These are phyloP conservation scores for Priceomyces carsonii DNA, from an alignment of 805 yeast species.

Conservation along the genomic window DNA sequence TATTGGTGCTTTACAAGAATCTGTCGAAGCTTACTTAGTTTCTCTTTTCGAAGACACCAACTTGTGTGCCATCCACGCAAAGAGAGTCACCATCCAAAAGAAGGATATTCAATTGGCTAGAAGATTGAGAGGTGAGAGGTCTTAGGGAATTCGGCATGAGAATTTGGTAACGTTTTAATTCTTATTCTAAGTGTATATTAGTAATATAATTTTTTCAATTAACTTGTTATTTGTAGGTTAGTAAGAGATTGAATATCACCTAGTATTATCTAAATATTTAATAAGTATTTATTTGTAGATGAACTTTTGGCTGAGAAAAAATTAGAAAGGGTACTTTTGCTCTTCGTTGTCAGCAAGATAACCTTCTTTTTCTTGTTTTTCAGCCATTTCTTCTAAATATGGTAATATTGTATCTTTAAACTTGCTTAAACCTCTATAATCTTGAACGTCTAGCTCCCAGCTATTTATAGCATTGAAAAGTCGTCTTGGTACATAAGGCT, in stretches of 20 bases:
- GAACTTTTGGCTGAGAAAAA: not conserved
- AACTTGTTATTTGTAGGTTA: not conserved
- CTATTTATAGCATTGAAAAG: slow-evolving; percentile 57
- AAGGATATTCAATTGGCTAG: slow-evolving; percentile 52
- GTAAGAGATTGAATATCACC: no score
- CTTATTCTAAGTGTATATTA: slow-evolving; percentile 10
- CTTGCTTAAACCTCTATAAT: slow-evolving; percentile 57
- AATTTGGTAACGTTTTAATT: slow-evolving; percentile 6
- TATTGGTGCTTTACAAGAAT: slow-evolving; percentile 51
- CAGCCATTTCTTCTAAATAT: slow-evolving; percentile 49
- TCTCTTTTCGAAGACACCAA: slow-evolving; percentile 51
- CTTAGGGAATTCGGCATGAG: slow-evolving; percentile 21
- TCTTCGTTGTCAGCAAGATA: slow-evolving; percentile 40
- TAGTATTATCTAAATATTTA: no score
- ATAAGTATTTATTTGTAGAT: not conserved
- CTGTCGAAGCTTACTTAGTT: slow-evolving; percentile 51
- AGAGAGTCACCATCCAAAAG: slow-evolving; percentile 53
- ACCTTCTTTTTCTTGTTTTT: slow-evolving; percentile 49
- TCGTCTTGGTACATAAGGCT: slow-evolving; percentile 63
- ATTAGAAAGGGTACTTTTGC: slow-evolving; percentile 42
- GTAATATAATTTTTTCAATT: slow-evolving; percentile 5
- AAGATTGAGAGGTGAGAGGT: slow-evolving; percentile 54
- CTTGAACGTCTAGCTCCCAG: slow-evolving; percentile 62
- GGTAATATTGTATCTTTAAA: slow-evolving; percentile 56
- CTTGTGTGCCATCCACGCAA: slow-evolving; percentile 53